These are phyloP conservation scores for Trifolium fragiferum DNA, from an alignment of 306 rosid species.

Conservation along the genomic window DNA sequence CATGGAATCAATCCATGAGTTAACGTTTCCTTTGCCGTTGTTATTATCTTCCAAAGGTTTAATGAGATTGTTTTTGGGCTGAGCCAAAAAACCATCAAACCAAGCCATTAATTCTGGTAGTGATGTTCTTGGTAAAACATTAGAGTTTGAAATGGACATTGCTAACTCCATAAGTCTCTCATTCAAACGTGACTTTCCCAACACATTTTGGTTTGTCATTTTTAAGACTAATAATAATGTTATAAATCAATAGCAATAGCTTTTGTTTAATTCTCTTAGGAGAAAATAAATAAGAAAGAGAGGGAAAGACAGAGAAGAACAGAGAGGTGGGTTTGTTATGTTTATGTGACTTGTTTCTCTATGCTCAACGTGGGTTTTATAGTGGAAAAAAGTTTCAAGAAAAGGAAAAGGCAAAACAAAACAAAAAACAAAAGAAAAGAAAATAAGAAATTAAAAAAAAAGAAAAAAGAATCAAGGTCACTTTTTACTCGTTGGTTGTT, in stretches of 20 bases:
- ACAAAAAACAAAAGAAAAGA: not conserved
- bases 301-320: slow-evolving; percentile 36
- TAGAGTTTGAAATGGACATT: slow-evolving; percentile 46
- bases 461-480: slow-evolving; percentile 22
- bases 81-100: slow-evolving; percentile 46
- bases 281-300: not conserved
- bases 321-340: slow-evolving; percentile 39
- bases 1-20: slow-evolving; percentile 78
- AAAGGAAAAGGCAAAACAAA: not conserved
- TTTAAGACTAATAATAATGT: too few relatives aligned
- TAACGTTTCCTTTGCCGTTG: slow-evolving; percentile 45
- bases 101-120: slow-evolving; percentile 47
- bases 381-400: slow-evolving; percentile 15
- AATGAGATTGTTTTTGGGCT: slow-evolving; percentile 49
- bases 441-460: not conserved
- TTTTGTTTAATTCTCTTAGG: not conserved
- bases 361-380: slow-evolving; percentile 41
- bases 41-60: slow-evolving; percentile 53
- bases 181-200: slow-evolving; percentile 47
- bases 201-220: slow-evolving; percentile 73
- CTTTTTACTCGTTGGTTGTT: slow-evolving; percentile 45
- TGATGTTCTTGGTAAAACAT: slow-evolving; percentile 40
- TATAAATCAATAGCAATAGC: not conserved
- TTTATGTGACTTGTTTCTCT: slow-evolving; percentile 38
- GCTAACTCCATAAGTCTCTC: slow-evolving; percentile 51